These are phyloP conservation scores for Chytriomyces confervae DNA, from an alignment of 192 early-diverging fungal species.

Conservation along the genomic window DNA sequence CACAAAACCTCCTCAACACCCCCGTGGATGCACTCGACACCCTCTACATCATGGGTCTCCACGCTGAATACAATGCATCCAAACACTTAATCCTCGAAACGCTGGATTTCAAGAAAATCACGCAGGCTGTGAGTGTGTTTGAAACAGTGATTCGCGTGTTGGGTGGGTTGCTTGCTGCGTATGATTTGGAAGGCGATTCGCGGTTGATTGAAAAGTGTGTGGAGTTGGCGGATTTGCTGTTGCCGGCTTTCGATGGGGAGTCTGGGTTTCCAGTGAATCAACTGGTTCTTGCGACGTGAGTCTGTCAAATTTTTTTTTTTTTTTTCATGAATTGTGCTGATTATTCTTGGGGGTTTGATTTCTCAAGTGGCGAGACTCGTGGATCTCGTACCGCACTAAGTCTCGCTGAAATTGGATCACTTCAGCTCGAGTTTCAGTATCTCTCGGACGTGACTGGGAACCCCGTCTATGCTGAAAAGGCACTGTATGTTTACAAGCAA, in stretches of 20 bases:
- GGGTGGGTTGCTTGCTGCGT: constrained; percentile 84
- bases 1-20: constrained; percentile 57
- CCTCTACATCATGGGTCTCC: constrained; percentile 83
- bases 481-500: constrained; percentile 20
- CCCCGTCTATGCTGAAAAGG: constrained; percentile 57
- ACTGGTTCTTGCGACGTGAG: constrained; percentile 66
- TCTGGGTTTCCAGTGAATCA: constrained; percentile 75
- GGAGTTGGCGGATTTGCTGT: constrained; percentile 77
- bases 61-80: constrained; percentile 77
- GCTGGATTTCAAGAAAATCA: constrained; percentile 56
- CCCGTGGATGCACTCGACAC: constrained; percentile 91
- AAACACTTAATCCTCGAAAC: constrained; percentile 63
- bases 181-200: constrained; percentile 78
- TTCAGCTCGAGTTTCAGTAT: constrained; percentile 83
- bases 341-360: constrained; percentile 6
- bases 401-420: constrained; percentile 60
- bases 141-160: constrained; percentile 84
- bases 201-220: constrained; percentile 74
- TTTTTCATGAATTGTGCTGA: background rate
- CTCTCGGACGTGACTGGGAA: constrained; percentile 79
- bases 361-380: constrained; percentile 34
- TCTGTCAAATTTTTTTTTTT: background rate
- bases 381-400: constrained; percentile 57
- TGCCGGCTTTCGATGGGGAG: constrained; percentile 85
- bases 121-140: constrained; percentile 70